These are phyloP conservation scores for Coniochaeta sp. DNA, from an alignment of 2,329 filamentous ascomycete species.

Conservation along the genomic window DNA sequence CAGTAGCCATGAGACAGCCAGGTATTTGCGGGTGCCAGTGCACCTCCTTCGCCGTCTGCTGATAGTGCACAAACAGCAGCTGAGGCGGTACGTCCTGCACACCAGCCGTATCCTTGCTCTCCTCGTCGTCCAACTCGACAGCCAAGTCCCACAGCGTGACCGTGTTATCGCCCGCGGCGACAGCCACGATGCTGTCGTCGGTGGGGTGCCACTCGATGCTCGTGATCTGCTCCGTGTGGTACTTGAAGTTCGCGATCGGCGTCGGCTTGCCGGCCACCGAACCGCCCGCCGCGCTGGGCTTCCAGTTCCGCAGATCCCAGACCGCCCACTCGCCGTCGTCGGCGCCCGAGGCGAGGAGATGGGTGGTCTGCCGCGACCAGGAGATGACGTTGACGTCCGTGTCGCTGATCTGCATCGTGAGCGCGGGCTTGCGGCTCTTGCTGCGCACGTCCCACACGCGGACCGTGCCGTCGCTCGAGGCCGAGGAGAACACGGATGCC, in stretches of 20 bases:
- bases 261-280: conserved; percentile 49
- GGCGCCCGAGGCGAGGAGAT: conserved; percentile 84
- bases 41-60: conserved; percentile 87
- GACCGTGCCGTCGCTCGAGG: conserved; percentile 87
- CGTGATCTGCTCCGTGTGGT: conserved; percentile 95
- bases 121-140: conserved; percentile 94
- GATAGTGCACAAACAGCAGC: conserved; percentile 92
- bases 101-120: conserved; percentile 82
- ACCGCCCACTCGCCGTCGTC: conserved; percentile 93
- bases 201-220: conserved; percentile 96
- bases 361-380: conserved; percentile 83
- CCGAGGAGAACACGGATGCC: conserved; percentile 88
- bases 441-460: conserved; percentile 93
- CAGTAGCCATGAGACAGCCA: conserved; percentile 81
- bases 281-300: conserved; percentile 43
- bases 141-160: conserved; percentile 95
- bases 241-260: conserved; percentile 87
- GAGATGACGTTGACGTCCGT: conserved; percentile 94
- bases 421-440: conserved; percentile 80
- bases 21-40: conserved; percentile 98
- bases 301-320: conserved; percentile 96
- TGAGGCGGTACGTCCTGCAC: conserved; percentile 89
- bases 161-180: conserved; percentile 88
- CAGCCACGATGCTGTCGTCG: conserved; percentile 90
- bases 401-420: conserved; percentile 76